Evolutionary conservation across 306 rosid genomes (phyloP).

Genomic region (Betula pendula): DNA sequence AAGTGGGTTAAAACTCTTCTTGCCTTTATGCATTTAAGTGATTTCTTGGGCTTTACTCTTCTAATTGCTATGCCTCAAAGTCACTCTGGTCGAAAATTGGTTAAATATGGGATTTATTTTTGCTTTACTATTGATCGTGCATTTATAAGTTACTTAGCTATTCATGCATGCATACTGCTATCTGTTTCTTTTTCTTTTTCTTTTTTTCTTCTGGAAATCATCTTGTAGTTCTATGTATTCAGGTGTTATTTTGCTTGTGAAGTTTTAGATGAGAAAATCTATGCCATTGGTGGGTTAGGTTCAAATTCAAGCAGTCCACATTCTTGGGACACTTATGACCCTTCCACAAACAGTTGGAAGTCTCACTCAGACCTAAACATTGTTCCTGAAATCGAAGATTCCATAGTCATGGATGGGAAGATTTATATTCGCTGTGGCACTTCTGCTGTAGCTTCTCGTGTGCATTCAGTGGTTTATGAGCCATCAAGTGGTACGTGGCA

Average conservation of each 20-base stretch:
- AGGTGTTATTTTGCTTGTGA: slow-evolving; percentile 89
- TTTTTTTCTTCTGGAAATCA: slow-evolving; percentile 17
- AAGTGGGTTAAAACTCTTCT: not conserved
- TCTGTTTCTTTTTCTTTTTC: not conserved
- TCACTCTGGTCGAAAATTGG: not conserved
- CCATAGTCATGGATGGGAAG: slow-evolving; percentile 76
- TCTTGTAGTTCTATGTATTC: slow-evolving; percentile 29
- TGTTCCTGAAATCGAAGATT: slow-evolving; percentile 63
- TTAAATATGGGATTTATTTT: not conserved
- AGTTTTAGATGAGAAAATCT: slow-evolving; percentile 65
- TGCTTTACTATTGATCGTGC: not conserved
- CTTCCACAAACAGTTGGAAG: slow-evolving; percentile 49
- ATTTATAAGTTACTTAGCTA: not conserved
- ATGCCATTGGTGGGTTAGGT: slow-evolving; percentile 79
- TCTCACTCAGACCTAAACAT: slow-evolving; percentile 55
- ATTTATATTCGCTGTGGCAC: slow-evolving; percentile 63
- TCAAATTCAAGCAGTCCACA: slow-evolving; percentile 62
- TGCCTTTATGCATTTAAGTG: not conserved
- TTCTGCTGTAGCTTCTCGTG: slow-evolving; percentile 49
- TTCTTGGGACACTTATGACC: slow-evolving; percentile 86
- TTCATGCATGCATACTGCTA: not conserved
- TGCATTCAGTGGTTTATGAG: slow-evolving; percentile 64
- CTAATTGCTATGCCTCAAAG: not conserved
- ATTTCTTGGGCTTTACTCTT: not conserved
- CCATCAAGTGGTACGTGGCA: slow-evolving; percentile 78